A percentile compares a stretch with the other conserved stretches of the same genome.
Conservation (phyloP, 2,329 filamentous ascomycete species). For the Aspergillus bombycis region DNA sequence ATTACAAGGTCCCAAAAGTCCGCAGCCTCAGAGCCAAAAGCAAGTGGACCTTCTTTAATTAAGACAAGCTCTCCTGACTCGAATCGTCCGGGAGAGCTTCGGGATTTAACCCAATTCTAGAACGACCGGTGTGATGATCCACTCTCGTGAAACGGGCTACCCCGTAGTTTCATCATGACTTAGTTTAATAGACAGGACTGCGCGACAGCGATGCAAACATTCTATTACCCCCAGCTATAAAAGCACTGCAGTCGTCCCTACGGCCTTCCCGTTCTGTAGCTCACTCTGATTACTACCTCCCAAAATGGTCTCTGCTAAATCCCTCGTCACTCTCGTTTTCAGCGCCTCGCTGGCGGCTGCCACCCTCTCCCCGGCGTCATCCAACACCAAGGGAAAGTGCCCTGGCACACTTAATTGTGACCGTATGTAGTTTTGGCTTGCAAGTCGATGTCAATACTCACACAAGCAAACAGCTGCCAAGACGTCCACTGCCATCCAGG, state of each 20-base stretch:
- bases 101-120: constrained; percentile 1
- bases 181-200: not conserved
- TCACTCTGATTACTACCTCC: not conserved
- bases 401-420: constrained; percentile 32
- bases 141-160: constrained; percentile 4
- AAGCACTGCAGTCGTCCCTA: not conserved
- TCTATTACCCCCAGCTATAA: not conserved
- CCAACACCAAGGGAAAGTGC: constrained; percentile 42
- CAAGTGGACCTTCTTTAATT: not conserved
- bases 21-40: not conserved
- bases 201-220: not conserved
- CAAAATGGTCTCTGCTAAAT: constrained; percentile 4
- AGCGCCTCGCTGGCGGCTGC: constrained; percentile 22
- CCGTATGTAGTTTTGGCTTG: constrained; percentile 19
- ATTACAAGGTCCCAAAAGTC: not conserved
- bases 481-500: constrained; percentile 41
- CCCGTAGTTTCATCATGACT: constrained; percentile 23
- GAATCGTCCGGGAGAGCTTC: not conserved
- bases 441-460: not conserved
- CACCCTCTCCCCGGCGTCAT: constrained; percentile 38
- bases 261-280: not conserved
- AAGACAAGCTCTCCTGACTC: not conserved
- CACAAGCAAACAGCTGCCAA: constrained; percentile 30
- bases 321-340: constrained; percentile 18
- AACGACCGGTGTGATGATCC: constrained; percentile 6